Percentiles rank a stretch among this genome's conserved stretches.
These are phyloP conservation scores for Fusarium mexicanum DNA, from an alignment of 2,329 filamentous ascomycete genomes.

Conservation along the genomic window DNA sequence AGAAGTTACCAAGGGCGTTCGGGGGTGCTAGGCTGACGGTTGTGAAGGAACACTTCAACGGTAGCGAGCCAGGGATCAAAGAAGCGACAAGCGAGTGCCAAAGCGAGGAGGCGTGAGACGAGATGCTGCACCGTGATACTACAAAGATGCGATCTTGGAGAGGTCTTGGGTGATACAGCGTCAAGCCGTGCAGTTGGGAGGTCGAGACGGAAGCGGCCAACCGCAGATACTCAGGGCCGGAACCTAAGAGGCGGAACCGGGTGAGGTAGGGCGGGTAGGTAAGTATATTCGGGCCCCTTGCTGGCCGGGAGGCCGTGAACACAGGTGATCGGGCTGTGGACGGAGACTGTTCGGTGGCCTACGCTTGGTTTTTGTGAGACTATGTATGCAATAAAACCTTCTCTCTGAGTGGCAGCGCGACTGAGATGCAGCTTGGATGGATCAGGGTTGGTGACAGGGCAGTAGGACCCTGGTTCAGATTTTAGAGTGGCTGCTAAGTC, in stretches of 20 bases:
- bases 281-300: conserved; percentile 42
- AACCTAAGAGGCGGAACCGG: conserved; percentile 46
- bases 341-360: conserved; percentile 53
- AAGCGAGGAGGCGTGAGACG: conserved; percentile 55
- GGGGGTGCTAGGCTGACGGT: conserved; percentile 15
- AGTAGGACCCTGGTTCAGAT: conserved; percentile 49
- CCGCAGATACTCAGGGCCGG: conserved; percentile 54
- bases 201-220: conserved; percentile 56
- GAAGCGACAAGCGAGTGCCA: conserved; percentile 47
- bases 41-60: conserved; percentile 12
- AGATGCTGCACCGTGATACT: conserved; percentile 63
- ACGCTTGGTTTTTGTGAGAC: conserved; percentile 62
- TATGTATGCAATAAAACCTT: conserved; percentile 48
- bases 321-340: conserved; percentile 45
- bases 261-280: conserved; percentile 31
- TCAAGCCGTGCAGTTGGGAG: conserved; percentile 58
- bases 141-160: conserved; percentile 56
- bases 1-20: conserved; percentile 17
- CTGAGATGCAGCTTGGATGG: conserved; percentile 56
- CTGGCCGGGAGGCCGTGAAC: conserved; percentile 43
- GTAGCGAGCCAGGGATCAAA: conserved; percentile 27
- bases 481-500: conserved; percentile 49
- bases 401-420: conserved; percentile 48
- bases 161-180: conserved; percentile 59
- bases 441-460: conserved; percentile 53